Percentiles rank a stretch among this genome's conserved stretches.
Evolutionary conservation across 345 rosid genomes (phyloP).

Genomic region (Eucalyptus erythrocorys): DNA sequence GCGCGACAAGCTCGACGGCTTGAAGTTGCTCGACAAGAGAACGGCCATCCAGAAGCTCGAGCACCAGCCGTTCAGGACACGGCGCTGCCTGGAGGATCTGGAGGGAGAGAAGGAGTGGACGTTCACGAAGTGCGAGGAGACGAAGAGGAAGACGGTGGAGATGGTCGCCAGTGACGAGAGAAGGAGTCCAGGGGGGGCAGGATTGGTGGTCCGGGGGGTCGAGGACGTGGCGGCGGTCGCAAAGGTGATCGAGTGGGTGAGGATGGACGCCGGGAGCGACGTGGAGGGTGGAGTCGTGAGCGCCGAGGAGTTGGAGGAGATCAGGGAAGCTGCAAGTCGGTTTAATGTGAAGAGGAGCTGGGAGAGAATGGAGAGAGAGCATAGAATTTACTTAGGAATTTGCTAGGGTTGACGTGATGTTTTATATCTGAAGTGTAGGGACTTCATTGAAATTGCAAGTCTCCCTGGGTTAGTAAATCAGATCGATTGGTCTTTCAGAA

Average conservation of each 20-base stretch:
- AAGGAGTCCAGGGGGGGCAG: neutral
- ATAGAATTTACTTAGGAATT: neutral
- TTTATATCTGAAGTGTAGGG: too few species aligned
- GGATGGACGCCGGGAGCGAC: neutral
- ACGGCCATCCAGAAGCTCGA: neutral
- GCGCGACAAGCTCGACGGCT: neutral
- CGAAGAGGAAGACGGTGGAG: neutral
- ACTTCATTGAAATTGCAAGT: too few species aligned
- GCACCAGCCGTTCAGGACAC: neutral
- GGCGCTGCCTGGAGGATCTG: neutral
- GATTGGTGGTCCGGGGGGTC: neutral
- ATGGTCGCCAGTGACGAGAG: neutral
- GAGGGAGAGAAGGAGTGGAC: neutral
- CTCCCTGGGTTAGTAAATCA: too few species aligned
- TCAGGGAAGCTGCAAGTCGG: neutral
- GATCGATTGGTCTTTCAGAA: too few species aligned
- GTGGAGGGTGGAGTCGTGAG: neutral
- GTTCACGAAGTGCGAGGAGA: neutral
- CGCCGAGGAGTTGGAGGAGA: neutral
- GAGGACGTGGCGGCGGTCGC: neutral
- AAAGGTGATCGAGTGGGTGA: neutral
- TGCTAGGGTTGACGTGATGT: too few species aligned
- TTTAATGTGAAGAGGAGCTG: neutral
- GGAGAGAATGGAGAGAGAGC: neutral
- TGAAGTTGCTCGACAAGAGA: neutral